Conservation (phyloP, 768 basidiomycete species). For the Jaapia argillacea region DNA sequence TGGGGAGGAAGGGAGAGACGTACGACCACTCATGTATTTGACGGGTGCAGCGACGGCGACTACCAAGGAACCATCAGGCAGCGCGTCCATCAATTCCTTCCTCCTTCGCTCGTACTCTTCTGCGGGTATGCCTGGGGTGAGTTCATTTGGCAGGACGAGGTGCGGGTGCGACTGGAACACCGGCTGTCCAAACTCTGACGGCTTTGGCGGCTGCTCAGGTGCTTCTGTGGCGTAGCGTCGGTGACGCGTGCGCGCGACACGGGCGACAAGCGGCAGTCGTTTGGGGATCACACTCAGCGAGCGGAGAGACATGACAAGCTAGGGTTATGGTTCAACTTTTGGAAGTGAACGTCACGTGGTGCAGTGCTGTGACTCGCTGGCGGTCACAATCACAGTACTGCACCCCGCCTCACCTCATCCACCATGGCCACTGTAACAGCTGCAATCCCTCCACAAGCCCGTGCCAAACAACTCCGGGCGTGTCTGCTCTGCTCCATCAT, state of each 20-base stretch:
- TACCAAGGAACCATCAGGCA: slow-evolving; percentile 68
- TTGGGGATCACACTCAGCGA: no score
- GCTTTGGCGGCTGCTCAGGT: background rate
- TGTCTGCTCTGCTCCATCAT: slow-evolving; percentile 92
- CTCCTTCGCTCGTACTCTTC: slow-evolving; percentile 73
- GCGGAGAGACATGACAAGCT: no score
- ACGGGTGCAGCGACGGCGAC: slow-evolving; percentile 70
- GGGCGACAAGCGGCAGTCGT: no score
- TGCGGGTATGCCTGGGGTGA: slow-evolving; percentile 74
- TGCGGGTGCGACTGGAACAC: background rate
- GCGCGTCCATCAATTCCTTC: slow-evolving; percentile 53
- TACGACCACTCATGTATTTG: slow-evolving; percentile 80
- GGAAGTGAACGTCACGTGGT: no score
- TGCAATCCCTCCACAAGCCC: slow-evolving; percentile 48
- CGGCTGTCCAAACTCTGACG: slow-evolving; percentile 1
- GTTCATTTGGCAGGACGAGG: slow-evolving; percentile 32
- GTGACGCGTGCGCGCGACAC: no score
- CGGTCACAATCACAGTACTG: no score
- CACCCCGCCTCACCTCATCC: no score
- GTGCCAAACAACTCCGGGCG: slow-evolving; percentile 72
- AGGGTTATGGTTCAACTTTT: no score
- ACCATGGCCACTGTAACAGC: slow-evolving; percentile 11
- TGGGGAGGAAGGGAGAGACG: slow-evolving; percentile 20
- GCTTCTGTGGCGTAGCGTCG: background rate
- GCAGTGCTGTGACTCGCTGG: no score